Conservation (phyloP, 805 yeast species). For the Nakazawaea populi region DNA sequence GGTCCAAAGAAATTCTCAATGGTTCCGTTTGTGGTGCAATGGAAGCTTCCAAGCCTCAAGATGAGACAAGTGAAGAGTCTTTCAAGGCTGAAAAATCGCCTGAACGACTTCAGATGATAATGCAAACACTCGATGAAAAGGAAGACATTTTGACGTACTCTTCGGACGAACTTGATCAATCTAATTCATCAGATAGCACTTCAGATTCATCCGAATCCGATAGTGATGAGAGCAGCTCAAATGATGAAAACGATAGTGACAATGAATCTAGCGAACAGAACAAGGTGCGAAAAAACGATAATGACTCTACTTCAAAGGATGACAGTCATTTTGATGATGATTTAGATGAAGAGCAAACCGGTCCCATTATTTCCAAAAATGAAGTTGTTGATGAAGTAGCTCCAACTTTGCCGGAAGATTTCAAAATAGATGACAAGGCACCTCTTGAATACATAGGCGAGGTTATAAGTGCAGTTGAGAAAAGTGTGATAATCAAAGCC, state of each 20-base stretch:
- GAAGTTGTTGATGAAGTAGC: conserved; percentile 68
- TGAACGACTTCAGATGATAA: background rate
- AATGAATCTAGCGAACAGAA: conserved; percentile 17
- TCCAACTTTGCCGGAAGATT: conserved; percentile 62
- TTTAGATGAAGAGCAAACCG: conserved; percentile 41
- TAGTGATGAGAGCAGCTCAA: background rate
- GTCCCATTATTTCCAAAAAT: conserved; percentile 74
- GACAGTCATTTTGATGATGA: conserved; percentile 26
- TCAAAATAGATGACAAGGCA: conserved; percentile 49
- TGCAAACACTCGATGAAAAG: conserved; percentile 15
- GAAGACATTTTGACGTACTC: conserved; percentile 16
- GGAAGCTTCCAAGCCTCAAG: no score
- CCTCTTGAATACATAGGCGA: conserved; percentile 70
- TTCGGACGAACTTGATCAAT: conserved; percentile 13
- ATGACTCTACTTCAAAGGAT: background rate
- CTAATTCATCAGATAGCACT: conserved; percentile 13
- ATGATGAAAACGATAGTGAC: conserved; percentile 13
- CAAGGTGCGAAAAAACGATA: conserved; percentile 16
- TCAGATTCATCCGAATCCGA: background rate
- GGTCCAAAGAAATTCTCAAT: no score
- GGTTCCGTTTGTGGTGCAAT: no score
- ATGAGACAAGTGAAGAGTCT: background rate
- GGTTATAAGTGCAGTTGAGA: conserved; percentile 63
- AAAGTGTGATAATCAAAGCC: conserved; percentile 67
- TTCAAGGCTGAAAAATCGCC: background rate